These are phyloP conservation scores for Artemisia tridentata DNA, from an alignment of 129 eudicot genomes.

Conservation along the genomic window DNA sequence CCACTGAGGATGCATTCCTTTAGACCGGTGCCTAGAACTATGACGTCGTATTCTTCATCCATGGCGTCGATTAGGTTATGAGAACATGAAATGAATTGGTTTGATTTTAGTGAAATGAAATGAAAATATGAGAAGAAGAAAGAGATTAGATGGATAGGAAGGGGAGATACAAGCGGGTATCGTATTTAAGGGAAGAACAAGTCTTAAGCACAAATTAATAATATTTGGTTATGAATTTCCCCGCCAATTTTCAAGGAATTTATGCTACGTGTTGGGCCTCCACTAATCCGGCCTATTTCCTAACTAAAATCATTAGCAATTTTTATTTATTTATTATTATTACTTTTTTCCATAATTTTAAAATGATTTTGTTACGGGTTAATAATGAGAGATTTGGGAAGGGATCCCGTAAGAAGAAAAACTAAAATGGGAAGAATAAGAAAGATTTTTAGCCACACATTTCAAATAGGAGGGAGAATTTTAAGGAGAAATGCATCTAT, in stretches of 20 bases:
- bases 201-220: neutral
- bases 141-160: neutral
- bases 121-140: neutral
- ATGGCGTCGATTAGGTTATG: slow-evolving; percentile 29
- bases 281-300: neutral
- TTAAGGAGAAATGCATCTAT: too few species aligned
- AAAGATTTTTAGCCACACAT: too few species aligned
- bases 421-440: too few species aligned
- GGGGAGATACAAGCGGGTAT: too few species aligned
- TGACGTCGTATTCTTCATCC: slow-evolving; percentile 71
- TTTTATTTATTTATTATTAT: too few species aligned
- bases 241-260: slow-evolving; percentile 4
- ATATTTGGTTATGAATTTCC: neutral
- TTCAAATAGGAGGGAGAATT: too few species aligned
- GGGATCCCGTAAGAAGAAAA: too few species aligned
- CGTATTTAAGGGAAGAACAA: neutral
- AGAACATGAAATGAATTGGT: slow-evolving; percentile 16
- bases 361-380: too few species aligned
- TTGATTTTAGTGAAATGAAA: neutral
- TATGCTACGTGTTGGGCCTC: neutral
- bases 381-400: too few species aligned
- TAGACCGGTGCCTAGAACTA: slow-evolving; percentile 67
- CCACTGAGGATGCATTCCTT: slow-evolving; percentile 76
- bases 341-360: too few species aligned
- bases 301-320: neutral